phyloP scores from a whole-genome alignment of 169 alveolate species.

The Plasmodium yoelii region DNA sequence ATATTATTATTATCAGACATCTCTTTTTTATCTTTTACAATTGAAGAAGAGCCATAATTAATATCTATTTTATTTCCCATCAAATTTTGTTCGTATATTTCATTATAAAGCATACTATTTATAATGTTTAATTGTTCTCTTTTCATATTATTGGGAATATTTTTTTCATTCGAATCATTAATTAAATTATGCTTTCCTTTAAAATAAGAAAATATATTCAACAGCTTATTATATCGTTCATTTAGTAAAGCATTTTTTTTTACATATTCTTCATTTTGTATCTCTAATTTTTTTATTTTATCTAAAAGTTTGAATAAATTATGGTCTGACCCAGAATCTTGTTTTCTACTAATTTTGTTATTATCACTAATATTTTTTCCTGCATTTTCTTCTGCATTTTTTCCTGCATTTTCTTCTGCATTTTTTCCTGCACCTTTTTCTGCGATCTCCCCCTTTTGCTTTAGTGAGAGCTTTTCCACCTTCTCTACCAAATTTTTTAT shows the following conservation, averaged over 20 bases:
- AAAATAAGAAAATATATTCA: constrained; percentile 15
- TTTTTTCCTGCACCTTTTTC: too few species aligned
- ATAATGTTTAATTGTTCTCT: background rate
- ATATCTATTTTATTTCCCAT: background rate
- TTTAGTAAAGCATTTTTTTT: constrained; percentile 15
- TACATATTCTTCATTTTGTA: constrained; percentile 30
- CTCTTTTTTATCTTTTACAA: background rate
- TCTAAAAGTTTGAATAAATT: constrained; percentile 6
- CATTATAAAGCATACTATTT: background rate
- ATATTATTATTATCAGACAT: background rate
- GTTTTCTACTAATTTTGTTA: background rate
- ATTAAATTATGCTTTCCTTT: constrained; percentile 1
- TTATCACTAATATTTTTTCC: background rate
- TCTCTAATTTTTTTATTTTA: constrained; percentile 31
- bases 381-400: too few species aligned
- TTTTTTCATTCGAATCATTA: background rate
- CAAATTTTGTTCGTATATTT: background rate
- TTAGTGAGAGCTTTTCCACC: background rate
- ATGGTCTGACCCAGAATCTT: background rate
- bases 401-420: too few species aligned
- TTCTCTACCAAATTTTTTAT: constrained; percentile 24
- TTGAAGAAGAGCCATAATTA: too few species aligned
- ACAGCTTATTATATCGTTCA: constrained; percentile 29
- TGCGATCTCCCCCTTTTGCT: too few species aligned
- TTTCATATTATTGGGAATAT: too few species aligned